Evolutionary conservation across 106 monocot genomes (phyloP), one percentile per base, ranked within the genome.

Genomic region (Dendrobium huoshanense): DNA sequence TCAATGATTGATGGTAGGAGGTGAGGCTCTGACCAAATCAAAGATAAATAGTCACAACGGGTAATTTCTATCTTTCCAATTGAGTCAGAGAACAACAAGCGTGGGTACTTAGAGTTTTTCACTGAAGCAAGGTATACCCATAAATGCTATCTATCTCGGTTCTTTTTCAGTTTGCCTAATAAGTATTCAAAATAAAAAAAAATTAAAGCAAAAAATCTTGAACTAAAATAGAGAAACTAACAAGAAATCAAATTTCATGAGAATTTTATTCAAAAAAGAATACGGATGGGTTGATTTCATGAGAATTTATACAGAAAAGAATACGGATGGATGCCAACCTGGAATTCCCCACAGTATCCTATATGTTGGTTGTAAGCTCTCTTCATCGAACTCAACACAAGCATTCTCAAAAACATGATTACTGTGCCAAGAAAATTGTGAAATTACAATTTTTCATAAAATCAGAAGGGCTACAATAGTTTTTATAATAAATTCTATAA

Each of bases 341-440:
- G 95, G 95, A 59, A 95, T 85, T 83, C 95, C 95, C 95, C 95
- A 95, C 3, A 95, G 87, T 59, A 95, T 89, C 85, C 86, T 92
- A 82, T 89, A 95, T 75, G 95, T 95, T 61, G 95, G 95, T 83
- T 81, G 92, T 83, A 95, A 85, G 76, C 91, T 95, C 72, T 87
- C 85, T 82, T 95, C 95, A 85, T 95, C 92, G 78, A 95, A 95
- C 83, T 95, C 92, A 72, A 95, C 88, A 74, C 91, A 95, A 51
- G 95, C 92, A 88, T 95, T 95, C 82, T 95, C 95, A 84, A 95
- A 95, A 58, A 73, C 84, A 84, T 79, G 19, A 84, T 92, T 95
- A 42, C 95, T 95, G 90, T 67, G 84, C 79, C 40, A 78, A 56
- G 16, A 85, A 77, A 80, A 65, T 51, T 2, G 10, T 29, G 25